A percentile compares a stretch with the other conserved stretches of the same genome.
These are phyloP conservation scores for Candida tallmaniae DNA, from an alignment of 805 yeast genomes.

Conservation along the genomic window DNA sequence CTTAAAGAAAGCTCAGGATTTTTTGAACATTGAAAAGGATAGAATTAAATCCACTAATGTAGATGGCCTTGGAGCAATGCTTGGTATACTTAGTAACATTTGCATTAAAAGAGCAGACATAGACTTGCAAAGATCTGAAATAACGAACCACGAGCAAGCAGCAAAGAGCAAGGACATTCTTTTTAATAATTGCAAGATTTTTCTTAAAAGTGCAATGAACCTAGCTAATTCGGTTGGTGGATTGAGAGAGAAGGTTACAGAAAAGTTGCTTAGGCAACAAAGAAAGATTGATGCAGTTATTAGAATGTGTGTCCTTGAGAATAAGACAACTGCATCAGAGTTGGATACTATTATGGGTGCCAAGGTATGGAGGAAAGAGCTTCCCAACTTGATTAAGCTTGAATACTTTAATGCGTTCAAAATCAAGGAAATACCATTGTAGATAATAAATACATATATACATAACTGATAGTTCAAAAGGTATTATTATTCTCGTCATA, in stretches of 20 bases:
- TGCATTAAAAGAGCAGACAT: slow-evolving; percentile 50
- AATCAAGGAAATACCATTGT: not conserved
- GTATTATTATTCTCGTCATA: not conserved
- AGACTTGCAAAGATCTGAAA: slow-evolving; percentile 44
- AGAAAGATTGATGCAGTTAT: slow-evolving; percentile 41
- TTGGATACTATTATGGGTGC: slow-evolving; percentile 23
- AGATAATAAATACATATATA: slow-evolving; percentile 15
- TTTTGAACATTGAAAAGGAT: slow-evolving; percentile 17
- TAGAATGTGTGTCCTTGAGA: slow-evolving; percentile 44
- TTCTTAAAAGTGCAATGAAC: slow-evolving; percentile 44
- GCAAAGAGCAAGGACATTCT: slow-evolving; percentile 26
- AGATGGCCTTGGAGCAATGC: slow-evolving; percentile 27
- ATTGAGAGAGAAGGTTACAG: slow-evolving; percentile 42
- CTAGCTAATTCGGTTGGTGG: slow-evolving; percentile 47
- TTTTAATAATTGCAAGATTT: slow-evolving; percentile 34
- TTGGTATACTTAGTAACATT: slow-evolving; percentile 37
- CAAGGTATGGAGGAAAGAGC: slow-evolving; percentile 24
- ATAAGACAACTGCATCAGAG: slow-evolving; percentile 25
- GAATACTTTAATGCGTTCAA: slow-evolving; percentile 21
- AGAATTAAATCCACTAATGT: slow-evolving; percentile 14
- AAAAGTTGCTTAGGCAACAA: slow-evolving; percentile 39
- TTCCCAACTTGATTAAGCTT: slow-evolving; percentile 18
- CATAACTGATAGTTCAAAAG: too few relatives aligned
- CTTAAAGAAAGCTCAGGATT: slow-evolving; percentile 37
- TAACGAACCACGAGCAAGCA: slow-evolving; percentile 28